These are phyloP conservation scores for Curvularia lunata DNA, from an alignment of 2,329 filamentous ascomycete species.

Conservation along the genomic window DNA sequence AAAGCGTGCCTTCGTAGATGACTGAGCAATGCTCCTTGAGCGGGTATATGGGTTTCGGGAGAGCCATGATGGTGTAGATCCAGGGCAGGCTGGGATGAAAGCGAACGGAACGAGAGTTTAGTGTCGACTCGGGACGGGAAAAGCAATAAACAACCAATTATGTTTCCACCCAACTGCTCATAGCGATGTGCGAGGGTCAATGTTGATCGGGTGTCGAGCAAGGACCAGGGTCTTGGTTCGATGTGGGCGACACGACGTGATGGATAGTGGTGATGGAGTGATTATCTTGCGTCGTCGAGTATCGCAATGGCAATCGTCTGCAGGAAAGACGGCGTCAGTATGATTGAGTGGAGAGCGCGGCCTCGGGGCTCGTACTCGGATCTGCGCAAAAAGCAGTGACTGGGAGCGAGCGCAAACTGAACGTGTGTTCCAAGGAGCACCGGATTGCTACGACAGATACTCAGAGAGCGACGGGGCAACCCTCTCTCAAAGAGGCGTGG, in stretches of 20 bases:
- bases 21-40: slow-evolving; percentile 82
- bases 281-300: slow-evolving; percentile 5
- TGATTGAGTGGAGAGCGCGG: slow-evolving; percentile 20
- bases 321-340: slow-evolving; percentile 26
- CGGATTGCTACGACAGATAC: slow-evolving; percentile 22
- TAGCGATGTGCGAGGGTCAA: slow-evolving; percentile 32
- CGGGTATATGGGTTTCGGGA: slow-evolving; percentile 72
- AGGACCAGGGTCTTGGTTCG: not conserved
- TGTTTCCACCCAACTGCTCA: slow-evolving; percentile 34
- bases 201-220: not conserved
- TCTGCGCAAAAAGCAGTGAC: slow-evolving; percentile 24
- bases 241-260: not conserved
- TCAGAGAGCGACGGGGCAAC: slow-evolving; percentile 30
- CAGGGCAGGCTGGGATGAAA: slow-evolving; percentile 18
- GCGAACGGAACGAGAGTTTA: slow-evolving; percentile 27
- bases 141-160: slow-evolving; percentile 30
- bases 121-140: slow-evolving; percentile 27
- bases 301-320: slow-evolving; percentile 18
- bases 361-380: slow-evolving; percentile 29
- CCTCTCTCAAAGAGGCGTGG: slow-evolving; percentile 48
- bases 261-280: not conserved
- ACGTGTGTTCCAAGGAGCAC: slow-evolving; percentile 18
- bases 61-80: slow-evolving; percentile 63
- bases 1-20: slow-evolving; percentile 81
- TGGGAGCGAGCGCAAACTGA: slow-evolving; percentile 21